Base-by-base conservation (phyloP, 176 grass and related monocot genomes). In the Lolium perenne region DNA sequence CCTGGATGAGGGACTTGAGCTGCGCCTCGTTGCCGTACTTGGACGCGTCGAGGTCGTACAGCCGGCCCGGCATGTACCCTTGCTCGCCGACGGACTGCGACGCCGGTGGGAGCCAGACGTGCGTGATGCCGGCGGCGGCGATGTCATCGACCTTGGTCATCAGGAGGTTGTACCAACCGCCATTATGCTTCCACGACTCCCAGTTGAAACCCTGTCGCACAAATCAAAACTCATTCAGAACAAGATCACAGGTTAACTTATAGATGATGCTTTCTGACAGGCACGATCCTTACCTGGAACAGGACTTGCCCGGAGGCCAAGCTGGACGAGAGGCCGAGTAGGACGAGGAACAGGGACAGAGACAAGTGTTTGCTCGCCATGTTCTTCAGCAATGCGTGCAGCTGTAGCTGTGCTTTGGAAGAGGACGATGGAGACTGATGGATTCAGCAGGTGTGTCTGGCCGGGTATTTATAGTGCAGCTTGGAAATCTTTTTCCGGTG, bases 181-280 rank as follows among this genome's bases (percentile, higher is more conserved):
- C 62, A 12, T 25, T 65, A 11, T 65, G 62, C 62, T 65, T 65
- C 94, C 92, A 97, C 20, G 92, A 94, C 32, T 97, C 94, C 94
- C 94, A 97, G 76, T 94, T 97, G 85, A 97, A 97, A 4, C 88
- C 94, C 92, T 97, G 84, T 47, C 46, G 9, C 9, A 10, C 8
- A 47, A 8, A 47, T 61, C 26, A 72, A 0, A 25, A 14, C 7
- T 83, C 21, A 20, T 38, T 7, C 43, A 80, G 51, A 82, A 69
- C 60, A 77, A 21, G 9, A 12, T 13, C 78, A 50, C 49, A 0
- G 6, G 21, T 50, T 17, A 23, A 54, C 23, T 16, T 41, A 8
- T 10, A 46, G 38, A 46, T 1, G 6, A 45, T 23, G 41, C 20
- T 7, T 76, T 5, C 73, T 5, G 25, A 7, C 8, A n/a, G 4